These are phyloP conservation scores for Cryptococcus sp. DNA, from an alignment of 1,284 basidiomycete genomes.

Conservation along the genomic window DNA sequence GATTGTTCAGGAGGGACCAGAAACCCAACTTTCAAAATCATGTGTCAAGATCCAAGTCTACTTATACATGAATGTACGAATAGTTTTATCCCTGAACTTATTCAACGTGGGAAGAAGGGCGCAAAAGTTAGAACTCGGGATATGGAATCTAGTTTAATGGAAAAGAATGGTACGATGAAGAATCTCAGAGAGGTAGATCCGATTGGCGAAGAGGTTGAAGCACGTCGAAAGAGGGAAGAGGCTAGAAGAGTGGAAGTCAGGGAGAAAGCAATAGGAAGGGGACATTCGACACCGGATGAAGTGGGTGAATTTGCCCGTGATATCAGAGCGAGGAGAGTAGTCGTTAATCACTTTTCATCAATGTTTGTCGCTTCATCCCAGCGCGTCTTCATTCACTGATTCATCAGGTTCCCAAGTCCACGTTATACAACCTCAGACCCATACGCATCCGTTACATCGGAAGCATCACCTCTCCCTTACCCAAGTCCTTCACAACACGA, in stretches of 20 bases:
- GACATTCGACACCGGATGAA: constrained; percentile 78
- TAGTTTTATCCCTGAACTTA: constrained; percentile 60
- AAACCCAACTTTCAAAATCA: constrained; percentile 29
- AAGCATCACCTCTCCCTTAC: constrained; percentile 42
- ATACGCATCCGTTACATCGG: constrained; percentile 51
- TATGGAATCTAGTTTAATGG: constrained; percentile 40
- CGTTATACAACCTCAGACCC: constrained; percentile 26
- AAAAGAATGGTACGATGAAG: constrained; percentile 4
- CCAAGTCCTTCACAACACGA: constrained; percentile 12
- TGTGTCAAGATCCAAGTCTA: constrained; percentile 38
- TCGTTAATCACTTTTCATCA: constrained; percentile 77
- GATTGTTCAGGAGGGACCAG: constrained; percentile 43
- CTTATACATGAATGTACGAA: constrained; percentile 77
- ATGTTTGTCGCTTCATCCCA: constrained; percentile 52
- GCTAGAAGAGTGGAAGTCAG: constrained; percentile 51
- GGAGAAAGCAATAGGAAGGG: constrained; percentile 59
- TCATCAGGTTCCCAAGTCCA: constrained; percentile 26
- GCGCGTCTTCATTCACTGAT: neutral
- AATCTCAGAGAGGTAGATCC: constrained; percentile 50
- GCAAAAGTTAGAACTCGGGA: constrained; percentile 29
- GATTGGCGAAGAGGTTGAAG: constrained; percentile 50
- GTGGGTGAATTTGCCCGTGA: constrained; percentile 71
- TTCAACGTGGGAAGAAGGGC: constrained; percentile 41
- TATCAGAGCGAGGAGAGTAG: constrained; percentile 62
- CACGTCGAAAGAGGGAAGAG: constrained; percentile 44